Conservation (phyloP, 371 early-diverging fungal species). For the Haplosporangium sp. region DNA sequence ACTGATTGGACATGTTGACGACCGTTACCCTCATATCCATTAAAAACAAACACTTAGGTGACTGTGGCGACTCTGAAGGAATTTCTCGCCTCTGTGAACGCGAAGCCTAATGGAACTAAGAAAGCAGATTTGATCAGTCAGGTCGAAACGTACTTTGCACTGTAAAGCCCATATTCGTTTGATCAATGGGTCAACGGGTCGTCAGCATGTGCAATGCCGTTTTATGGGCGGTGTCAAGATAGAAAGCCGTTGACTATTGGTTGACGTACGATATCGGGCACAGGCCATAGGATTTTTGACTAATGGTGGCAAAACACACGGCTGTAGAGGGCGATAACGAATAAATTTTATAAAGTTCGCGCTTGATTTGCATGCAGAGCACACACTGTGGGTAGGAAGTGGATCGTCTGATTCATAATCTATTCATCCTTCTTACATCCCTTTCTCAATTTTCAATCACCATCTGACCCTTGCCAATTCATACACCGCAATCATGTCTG, state of each 20-base stretch:
- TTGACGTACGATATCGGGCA: no score
- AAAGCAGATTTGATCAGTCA: constrained; percentile 66
- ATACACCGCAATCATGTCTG: constrained; percentile 20
- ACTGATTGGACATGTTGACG: neutral
- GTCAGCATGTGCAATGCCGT: no score
- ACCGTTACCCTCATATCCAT: no score
- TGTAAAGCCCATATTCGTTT: no score
- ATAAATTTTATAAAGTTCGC: neutral
- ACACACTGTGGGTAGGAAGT: neutral
- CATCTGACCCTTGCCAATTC: constrained; percentile 1
- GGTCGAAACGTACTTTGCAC: constrained; percentile 57
- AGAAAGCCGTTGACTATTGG: no score
- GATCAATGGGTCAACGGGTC: no score
- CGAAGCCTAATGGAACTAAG: constrained; percentile 51
- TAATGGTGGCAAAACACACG: no score
- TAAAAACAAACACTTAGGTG: constrained; percentile 13
- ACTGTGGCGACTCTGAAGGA: constrained; percentile 64
- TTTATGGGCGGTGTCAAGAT: no score
- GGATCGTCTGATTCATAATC: constrained; percentile 10
- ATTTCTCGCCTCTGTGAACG: constrained; percentile 58
- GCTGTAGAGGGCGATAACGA: no score
- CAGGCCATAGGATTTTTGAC: no score
- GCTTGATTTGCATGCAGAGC: neutral
- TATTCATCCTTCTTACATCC: neutral
- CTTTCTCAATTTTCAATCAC: neutral